These are phyloP conservation scores for Inonotus obliquus DNA, from an alignment of 1,284 basidiomycete genomes.

Conservation along the genomic window DNA sequence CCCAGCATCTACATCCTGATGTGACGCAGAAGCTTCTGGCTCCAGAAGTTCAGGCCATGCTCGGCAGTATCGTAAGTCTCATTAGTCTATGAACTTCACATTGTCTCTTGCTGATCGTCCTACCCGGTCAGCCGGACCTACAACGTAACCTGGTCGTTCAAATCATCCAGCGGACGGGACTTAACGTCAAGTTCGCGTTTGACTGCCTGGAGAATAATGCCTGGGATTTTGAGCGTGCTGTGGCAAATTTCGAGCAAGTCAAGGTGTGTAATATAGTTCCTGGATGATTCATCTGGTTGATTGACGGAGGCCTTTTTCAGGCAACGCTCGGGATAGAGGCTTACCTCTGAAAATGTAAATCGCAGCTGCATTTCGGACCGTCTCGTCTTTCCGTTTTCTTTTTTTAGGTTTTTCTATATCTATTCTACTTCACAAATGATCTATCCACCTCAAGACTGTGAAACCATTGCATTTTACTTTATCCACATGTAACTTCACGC, in stretches of 20 bases:
- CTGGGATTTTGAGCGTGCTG: conserved; percentile 74
- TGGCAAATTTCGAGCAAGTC: conserved; percentile 80
- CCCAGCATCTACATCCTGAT: conserved; percentile 22
- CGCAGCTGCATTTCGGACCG: not conserved
- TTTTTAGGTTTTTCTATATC: not conserved
- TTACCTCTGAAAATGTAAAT: conserved; percentile 2
- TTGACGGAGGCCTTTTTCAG: not conserved
- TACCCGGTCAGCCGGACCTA: conserved; percentile 47
- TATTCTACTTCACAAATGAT: not conserved
- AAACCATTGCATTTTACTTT: not conserved
- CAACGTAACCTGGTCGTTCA: conserved; percentile 66
- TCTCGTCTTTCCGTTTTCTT: not conserved
- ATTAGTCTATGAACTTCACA: conserved; percentile 9
- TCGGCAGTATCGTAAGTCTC: conserved; percentile 53
- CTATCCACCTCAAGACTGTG: not conserved
- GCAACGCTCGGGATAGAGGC: conserved; percentile 14
- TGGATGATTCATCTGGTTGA: no score
- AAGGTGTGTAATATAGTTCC: conserved; percentile 45
- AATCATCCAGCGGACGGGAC: conserved; percentile 62
- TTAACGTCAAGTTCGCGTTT: conserved; percentile 73
- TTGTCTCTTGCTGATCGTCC: conserved; percentile 5
- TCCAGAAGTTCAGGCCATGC: conserved; percentile 39
- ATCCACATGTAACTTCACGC: not conserved
- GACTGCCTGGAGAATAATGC: conserved; percentile 78
- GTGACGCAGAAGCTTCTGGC: conserved; percentile 22